Evolutionary conservation across 176 grass and related monocot genomes (phyloP), one percentile per base, ranked within the genome.

Genomic region (Lolium rigidum): DNA sequence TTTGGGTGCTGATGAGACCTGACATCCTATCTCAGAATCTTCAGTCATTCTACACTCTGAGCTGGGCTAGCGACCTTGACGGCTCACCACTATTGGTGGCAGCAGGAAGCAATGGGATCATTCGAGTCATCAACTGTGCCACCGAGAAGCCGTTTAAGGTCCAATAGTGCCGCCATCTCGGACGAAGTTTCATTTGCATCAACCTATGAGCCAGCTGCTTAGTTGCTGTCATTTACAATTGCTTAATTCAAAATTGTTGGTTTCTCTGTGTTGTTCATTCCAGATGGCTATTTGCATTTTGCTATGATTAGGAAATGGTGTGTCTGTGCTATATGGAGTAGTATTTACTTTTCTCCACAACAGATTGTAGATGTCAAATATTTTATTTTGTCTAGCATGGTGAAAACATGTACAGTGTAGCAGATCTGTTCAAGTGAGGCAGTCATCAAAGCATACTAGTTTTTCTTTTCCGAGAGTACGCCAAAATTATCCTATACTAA

Each of bases 21-120:
- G 5, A 66, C 71, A 28, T 73, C 86, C 2, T 84, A 76, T 25
- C 21, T 86, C 88, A 98, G 95, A 92, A 92, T 83, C 86, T 90
- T 81, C 93, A 95, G 81, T 95, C 91, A 55, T 98, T 93, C 90
- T 95, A 94, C 85, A 98, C 95, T 46, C 66, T 98, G 79, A 94
- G 93, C 91, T 98, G 95, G 95, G 88, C 93, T 66, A 89, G 91
- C 16, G 89, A 98, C 31, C 31, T 90, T 80, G 88, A 92, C 80
- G 74, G 86, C 6, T 81, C 91, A 55, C 93, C 95, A 26, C 76
- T 95, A 65, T 89, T 98, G 85, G 93, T 98, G 21, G 95, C 91
- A 48, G 95, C 88, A 48, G 93, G 95, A 90, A 91, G 63, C 61
- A 94, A 80, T 66, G 86, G 84, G 18, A 82, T 92, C 74, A 98